These are phyloP conservation scores for Chaetomidium leptoderma DNA, from an alignment of 495 filamentous ascomycete genomes.

Conservation along the genomic window DNA sequence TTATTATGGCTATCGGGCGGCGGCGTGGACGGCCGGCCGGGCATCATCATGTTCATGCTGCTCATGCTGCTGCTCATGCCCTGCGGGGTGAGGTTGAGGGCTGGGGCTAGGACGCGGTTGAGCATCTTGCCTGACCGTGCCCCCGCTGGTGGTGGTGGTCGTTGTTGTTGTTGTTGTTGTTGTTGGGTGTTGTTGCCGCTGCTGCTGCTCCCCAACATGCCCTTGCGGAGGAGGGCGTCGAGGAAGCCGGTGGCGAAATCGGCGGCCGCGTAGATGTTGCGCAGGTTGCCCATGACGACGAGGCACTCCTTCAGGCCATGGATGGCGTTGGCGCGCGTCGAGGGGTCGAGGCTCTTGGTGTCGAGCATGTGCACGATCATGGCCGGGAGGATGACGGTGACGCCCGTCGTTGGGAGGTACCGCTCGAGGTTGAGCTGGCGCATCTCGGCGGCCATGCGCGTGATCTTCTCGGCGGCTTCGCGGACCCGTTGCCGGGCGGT, in stretches of 20 bases:
- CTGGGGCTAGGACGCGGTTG: conserved; percentile 17
- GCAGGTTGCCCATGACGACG: conserved; percentile 72
- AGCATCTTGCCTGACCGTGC: conserved; percentile 3
- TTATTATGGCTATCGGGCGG: conserved; percentile 37
- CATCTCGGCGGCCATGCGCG: conserved; percentile 67
- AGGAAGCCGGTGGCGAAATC: conserved; percentile 84
- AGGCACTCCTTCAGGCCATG: conserved; percentile 82
- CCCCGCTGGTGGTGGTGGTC: neutral
- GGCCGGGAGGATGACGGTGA: conserved; percentile 82
- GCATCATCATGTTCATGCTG: neutral
- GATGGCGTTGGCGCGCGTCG: conserved; percentile 61
- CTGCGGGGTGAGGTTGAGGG: conserved; percentile 15
- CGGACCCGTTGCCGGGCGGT: conserved; percentile 73
- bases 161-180: conserved; percentile 21
- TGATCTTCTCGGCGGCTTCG: conserved; percentile 74
- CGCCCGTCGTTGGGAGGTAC: conserved; percentile 80
- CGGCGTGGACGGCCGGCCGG: conserved; percentile 37
- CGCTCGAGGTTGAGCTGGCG: conserved; percentile 63
- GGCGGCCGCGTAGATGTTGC: conserved; percentile 80
- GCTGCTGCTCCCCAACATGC: conserved; percentile 53
- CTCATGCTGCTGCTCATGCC: neutral
- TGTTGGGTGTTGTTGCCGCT: neutral
- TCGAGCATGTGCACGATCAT: conserved; percentile 89
- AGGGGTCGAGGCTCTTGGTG: conserved; percentile 71
- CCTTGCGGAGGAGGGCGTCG: conserved; percentile 73